phyloP scores from a whole-genome alignment of 78 protist species.

The Bodo saltans region DNA sequence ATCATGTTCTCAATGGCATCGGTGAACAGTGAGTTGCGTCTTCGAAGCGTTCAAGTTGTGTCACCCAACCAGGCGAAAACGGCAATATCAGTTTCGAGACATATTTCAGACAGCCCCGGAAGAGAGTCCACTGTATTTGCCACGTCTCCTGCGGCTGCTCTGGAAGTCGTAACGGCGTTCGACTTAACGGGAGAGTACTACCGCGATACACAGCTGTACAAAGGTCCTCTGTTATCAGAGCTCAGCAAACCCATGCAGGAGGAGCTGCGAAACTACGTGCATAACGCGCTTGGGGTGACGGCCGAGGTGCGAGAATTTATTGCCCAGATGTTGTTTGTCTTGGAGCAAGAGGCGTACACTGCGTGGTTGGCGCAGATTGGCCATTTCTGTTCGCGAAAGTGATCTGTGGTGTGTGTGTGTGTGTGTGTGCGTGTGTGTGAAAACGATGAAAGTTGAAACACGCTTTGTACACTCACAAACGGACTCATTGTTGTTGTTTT shows the following conservation, averaged over 20 bases:
- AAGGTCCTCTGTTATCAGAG: not conserved
- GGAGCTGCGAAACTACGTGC: not conserved
- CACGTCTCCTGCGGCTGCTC: not conserved
- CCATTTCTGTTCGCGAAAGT: no score
- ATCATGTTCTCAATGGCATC: not conserved
- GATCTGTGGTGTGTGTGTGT: no score
- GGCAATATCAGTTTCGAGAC: no score
- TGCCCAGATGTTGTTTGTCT: not conserved
- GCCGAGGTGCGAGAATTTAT: not conserved
- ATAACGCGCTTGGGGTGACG: not conserved
- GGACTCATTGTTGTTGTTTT: no score
- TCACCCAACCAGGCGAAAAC: no score
- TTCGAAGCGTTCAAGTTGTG: not conserved
- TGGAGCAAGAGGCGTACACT: not conserved
- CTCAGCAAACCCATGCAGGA: not conserved
- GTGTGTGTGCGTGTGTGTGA: no score
- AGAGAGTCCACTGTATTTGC: no score
- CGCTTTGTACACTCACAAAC: no score
- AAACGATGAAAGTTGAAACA: no score
- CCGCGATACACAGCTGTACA: not conserved
- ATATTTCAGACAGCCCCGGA: no score
- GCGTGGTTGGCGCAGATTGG: no score
- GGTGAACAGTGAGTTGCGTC: not conserved
- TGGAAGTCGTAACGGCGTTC: no score
- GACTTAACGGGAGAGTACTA: not conserved